phyloP scores from a whole-genome alignment of 768 basidiomycete genomes.

The Termitomyces sp. region DNA sequence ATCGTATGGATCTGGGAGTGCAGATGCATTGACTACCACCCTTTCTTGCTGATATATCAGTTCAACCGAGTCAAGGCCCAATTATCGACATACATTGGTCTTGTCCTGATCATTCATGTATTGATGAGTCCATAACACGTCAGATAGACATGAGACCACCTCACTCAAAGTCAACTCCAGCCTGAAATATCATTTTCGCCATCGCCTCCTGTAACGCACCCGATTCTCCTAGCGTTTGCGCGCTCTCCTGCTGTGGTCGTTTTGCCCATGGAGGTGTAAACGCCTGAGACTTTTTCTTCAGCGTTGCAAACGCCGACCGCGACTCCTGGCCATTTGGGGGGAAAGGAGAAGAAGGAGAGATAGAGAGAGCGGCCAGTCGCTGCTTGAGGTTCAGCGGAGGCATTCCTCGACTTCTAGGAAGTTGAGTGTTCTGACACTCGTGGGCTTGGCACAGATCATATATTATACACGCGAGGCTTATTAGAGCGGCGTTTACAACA shows the following conservation, averaged over 20 bases:
- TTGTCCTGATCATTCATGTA: constrained; percentile 46
- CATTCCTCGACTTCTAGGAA: constrained; percentile 13
- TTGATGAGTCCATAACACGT: not conserved
- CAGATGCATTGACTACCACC: constrained; percentile 80
- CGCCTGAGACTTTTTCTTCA: constrained; percentile 29
- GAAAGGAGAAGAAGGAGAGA: constrained; percentile 43
- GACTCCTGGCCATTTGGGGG: constrained; percentile 25
- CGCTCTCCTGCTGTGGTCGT: constrained; percentile 23
- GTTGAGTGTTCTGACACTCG: not conserved
- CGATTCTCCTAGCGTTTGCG: constrained; percentile 39
- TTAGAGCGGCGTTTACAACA: not conserved
- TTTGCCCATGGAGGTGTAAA: constrained; percentile 53
- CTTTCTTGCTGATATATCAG: constrained; percentile 31
- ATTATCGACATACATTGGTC: constrained; percentile 68
- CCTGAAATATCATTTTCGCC: constrained; percentile 75
- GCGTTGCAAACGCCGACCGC: constrained; percentile 14
- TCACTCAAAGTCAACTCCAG: constrained; percentile 87
- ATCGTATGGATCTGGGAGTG: constrained; percentile 72
- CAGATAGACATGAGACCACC: constrained; percentile 20
- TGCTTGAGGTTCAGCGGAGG: constrained; percentile 54
- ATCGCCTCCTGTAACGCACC: constrained; percentile 65
- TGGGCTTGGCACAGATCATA: constrained; percentile 2
- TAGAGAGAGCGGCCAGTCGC: constrained; percentile 56
- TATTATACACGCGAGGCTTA: not conserved
- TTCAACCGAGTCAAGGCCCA: constrained; percentile 1